A percentile compares a stretch with the other conserved stretches of the same genome.
phyloP scores from a whole-genome alignment of 805 yeast species.

The Lipomyces sp. region DNA sequence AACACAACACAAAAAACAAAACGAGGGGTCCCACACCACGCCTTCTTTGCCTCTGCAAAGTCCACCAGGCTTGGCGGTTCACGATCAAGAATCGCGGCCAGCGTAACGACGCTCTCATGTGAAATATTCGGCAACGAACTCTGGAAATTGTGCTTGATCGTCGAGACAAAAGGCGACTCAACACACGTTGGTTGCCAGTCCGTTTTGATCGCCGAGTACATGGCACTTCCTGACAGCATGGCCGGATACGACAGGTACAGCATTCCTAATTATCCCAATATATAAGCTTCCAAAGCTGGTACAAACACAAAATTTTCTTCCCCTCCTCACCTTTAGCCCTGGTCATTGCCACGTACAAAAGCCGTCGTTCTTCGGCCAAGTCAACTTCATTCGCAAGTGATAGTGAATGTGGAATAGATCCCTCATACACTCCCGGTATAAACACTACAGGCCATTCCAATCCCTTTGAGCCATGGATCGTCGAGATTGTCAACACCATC shows the following conservation, averaged over 20 bases:
- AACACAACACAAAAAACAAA: neutral
- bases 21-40: constrained; percentile 35
- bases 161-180: constrained; percentile 16
- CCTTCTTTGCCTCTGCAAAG: constrained; percentile 14
- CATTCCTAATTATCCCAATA: constrained; percentile 6
- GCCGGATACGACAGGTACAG: constrained; percentile 23
- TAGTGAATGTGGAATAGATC: constrained; percentile 61
- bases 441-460: constrained; percentile 94
- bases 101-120: neutral
- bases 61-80: constrained; percentile 13
- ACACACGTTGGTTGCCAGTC: neutral
- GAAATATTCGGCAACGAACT: constrained; percentile 10
- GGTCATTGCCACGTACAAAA: constrained; percentile 87
- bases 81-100: constrained; percentile 21
- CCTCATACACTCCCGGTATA: constrained; percentile 72
- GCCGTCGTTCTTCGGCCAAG: constrained; percentile 72
- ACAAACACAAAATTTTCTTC: too few relatives aligned
- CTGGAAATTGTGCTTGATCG: constrained; percentile 7
- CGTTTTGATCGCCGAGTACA: constrained; percentile 1
- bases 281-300: too few relatives aligned
- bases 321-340: constrained; percentile 61
- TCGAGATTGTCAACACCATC: constrained; percentile 60
- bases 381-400: constrained; percentile 48
- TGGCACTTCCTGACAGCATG: neutral
- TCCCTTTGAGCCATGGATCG: constrained; percentile 93